These are phyloP conservation scores for Cryptosporidium andersoni DNA, from an alignment of 169 alveolate genomes.

Conservation along the genomic window DNA sequence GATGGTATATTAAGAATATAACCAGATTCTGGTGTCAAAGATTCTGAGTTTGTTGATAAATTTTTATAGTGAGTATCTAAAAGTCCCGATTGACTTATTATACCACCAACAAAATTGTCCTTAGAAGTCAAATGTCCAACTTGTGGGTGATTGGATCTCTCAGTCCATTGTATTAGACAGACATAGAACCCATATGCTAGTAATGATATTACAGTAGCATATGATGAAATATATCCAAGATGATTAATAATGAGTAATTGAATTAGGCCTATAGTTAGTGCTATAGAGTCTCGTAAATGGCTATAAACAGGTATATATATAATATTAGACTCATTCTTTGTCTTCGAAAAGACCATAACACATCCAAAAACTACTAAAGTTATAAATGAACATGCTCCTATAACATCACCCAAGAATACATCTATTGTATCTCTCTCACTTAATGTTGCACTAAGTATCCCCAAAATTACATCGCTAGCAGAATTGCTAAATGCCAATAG, in stretches of 20 bases:
- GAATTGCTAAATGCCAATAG: slow-evolving; percentile 65
- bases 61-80: too few species aligned
- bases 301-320: slow-evolving; percentile 54
- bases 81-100: too few species aligned
- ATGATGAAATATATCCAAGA: slow-evolving; percentile 48
- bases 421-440: slow-evolving; percentile 63
- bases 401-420: slow-evolving; percentile 59
- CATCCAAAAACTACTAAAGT: slow-evolving; percentile 67
- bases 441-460: slow-evolving; percentile 57
- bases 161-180: slow-evolving; percentile 55
- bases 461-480: slow-evolving; percentile 67
- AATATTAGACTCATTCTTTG: slow-evolving; percentile 8
- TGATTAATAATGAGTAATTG: slow-evolving; percentile 52
- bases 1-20: not conserved
- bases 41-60: too few species aligned
- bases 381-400: slow-evolving; percentile 58
- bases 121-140: too few species aligned
- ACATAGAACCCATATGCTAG: slow-evolving; percentile 45
- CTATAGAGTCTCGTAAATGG: slow-evolving; percentile 58
- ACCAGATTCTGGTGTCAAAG: too few species aligned
- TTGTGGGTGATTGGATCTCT: not conserved
- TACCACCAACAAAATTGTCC: too few species aligned
- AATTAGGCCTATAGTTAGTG: slow-evolving; percentile 51
- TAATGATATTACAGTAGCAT: slow-evolving; percentile 27
- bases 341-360: slow-evolving; percentile 64